phyloP scores from a whole-genome alignment of 495 filamentous ascomycete genomes.

The Aspergillus egyptiacus region DNA sequence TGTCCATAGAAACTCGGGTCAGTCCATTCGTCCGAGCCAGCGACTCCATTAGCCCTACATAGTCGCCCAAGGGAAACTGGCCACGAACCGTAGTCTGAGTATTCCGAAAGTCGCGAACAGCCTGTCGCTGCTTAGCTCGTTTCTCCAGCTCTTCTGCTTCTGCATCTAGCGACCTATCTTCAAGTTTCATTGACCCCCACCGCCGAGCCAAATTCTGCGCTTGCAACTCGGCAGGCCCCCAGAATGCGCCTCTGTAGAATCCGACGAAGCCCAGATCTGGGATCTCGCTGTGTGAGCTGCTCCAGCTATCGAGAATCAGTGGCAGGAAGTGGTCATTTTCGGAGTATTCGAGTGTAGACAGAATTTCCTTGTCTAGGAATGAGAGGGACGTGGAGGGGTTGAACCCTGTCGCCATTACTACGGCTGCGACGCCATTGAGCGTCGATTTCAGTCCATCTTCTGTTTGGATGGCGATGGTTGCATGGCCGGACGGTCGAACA shows the following conservation, averaged over 20 bases:
- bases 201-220: slow-evolving; percentile 54
- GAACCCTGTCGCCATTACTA: slow-evolving; percentile 77
- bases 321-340: slow-evolving; percentile 54
- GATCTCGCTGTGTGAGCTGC: slow-evolving; percentile 52
- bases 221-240: slow-evolving; percentile 85
- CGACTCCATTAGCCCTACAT: slow-evolving; percentile 69
- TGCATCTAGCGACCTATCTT: background rate
- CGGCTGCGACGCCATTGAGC: slow-evolving; percentile 53
- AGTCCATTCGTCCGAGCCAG: slow-evolving; percentile 51
- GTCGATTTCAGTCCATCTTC: slow-evolving; percentile 17
- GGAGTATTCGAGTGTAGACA: slow-evolving; percentile 50
- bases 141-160: slow-evolving; percentile 12
- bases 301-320: slow-evolving; percentile 60
- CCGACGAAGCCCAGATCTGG: slow-evolving; percentile 74
- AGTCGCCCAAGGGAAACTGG: slow-evolving; percentile 80
- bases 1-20: slow-evolving; percentile 11
- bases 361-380: slow-evolving; percentile 53
- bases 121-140: slow-evolving; percentile 21
- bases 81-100: slow-evolving; percentile 34
- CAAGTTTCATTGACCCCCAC: slow-evolving; percentile 24
- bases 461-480: slow-evolving; percentile 31
- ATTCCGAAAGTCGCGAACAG: slow-evolving; percentile 23
- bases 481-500: slow-evolving; percentile 20
- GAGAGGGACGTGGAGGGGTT: slow-evolving; percentile 52
- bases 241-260: slow-evolving; percentile 81